Percentiles rank a stretch among this genome's conserved stretches.
These are phyloP conservation scores for Misopates orontium DNA, from an alignment of 257 asterid species.

Conservation along the genomic window DNA sequence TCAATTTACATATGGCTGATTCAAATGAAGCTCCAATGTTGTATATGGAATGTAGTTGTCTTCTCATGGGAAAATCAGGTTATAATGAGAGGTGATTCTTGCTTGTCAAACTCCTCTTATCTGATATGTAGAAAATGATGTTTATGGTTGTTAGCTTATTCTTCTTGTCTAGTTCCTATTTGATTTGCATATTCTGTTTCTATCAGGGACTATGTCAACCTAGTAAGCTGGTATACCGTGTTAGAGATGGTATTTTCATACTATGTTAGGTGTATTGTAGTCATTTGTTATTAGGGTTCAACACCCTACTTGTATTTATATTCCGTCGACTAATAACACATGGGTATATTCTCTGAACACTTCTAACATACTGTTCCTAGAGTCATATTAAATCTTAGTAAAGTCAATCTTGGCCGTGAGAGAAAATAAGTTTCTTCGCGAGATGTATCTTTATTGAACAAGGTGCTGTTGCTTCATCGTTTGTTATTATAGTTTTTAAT, in stretches of 20 bases:
- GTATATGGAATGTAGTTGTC: constrained; percentile 41
- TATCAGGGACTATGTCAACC: constrained; percentile 1
- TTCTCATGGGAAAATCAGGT: constrained; percentile 42
- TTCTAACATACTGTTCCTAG: constrained; percentile 10
- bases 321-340: too few species aligned
- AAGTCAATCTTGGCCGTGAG: neutral
- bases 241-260: too few species aligned
- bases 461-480: too few species aligned
- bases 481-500: too few species aligned
- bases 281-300: too few species aligned
- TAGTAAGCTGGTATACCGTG: neutral
- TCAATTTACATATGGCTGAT: constrained; percentile 41
- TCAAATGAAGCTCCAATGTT: constrained; percentile 39
- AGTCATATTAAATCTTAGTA: neutral
- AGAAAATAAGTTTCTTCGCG: neutral
- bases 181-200: neutral
- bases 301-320: too few species aligned
- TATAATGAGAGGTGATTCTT: constrained; percentile 51
- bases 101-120: constrained; percentile 6
- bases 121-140: neutral
- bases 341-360: too few species aligned
- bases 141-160: neutral
- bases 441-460: neutral
- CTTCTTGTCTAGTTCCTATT: neutral
- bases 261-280: too few species aligned